These are phyloP conservation scores for Hibiscus trionum DNA, from an alignment of 345 rosid species.

Conservation along the genomic window DNA sequence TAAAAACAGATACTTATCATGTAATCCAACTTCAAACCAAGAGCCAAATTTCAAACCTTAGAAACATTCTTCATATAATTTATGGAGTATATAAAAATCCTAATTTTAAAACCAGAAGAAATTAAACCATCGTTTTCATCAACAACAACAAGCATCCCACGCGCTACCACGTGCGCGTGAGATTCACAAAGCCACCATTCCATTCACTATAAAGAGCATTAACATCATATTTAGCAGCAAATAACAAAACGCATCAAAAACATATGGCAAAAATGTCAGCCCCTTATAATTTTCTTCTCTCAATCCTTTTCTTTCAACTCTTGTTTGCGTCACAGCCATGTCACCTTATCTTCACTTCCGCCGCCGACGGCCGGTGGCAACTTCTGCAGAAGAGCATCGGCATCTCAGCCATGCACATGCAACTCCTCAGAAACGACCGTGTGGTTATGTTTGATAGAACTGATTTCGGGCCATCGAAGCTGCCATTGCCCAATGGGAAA, in stretches of 20 bases:
- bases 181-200: background rate
- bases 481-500: conserved; percentile 47
- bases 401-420: conserved; percentile 85
- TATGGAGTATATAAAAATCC: background rate
- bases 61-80: too few species aligned
- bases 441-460: conserved; percentile 73
- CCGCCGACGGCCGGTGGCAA: conserved; percentile 57
- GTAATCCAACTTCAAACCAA: too few species aligned
- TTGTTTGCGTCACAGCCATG: conserved; percentile 15
- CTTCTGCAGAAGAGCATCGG: conserved; percentile 52
- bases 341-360: conserved; percentile 16
- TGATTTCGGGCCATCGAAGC: conserved; percentile 61
- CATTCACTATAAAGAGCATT: conserved; percentile 7
- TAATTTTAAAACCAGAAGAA: background rate
- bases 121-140: conserved; percentile 2
- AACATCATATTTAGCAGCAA: background rate
- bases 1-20: too few species aligned
- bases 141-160: conserved; percentile 1
- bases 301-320: conserved; percentile 9
- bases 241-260: background rate
- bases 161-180: conserved; percentile 13
- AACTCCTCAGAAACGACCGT: conserved; percentile 72
- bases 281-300: background rate
- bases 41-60: too few species aligned
- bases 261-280: conserved; percentile 5